Percentiles rank a stretch among this genome's conserved stretches.
phyloP scores from a whole-genome alignment of 768 basidiomycete genomes.

The Lactarius evosmus region DNA sequence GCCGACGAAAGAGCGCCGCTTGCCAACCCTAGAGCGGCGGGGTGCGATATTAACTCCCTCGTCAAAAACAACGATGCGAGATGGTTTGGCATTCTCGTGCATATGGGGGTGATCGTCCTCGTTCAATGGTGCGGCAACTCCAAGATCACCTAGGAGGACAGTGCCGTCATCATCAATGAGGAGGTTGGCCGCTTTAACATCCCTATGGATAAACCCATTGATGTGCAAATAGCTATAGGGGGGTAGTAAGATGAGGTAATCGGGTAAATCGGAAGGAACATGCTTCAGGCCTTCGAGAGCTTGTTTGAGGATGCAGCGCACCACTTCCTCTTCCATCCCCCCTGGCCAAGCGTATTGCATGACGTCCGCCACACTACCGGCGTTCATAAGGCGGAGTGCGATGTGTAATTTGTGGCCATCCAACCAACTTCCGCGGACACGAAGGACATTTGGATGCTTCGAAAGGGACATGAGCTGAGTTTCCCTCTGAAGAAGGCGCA shows the following conservation, averaged over 20 bases:
- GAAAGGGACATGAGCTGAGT: slow-evolving; percentile 90
- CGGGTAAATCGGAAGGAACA: slow-evolving; percentile 34
- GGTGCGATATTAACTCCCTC: slow-evolving; percentile 6
- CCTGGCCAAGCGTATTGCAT: slow-evolving; percentile 82
- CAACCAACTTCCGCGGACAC: slow-evolving; percentile 88
- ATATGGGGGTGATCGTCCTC: slow-evolving; percentile 51
- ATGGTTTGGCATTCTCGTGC: slow-evolving; percentile 9
- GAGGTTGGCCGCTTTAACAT: slow-evolving; percentile 91
- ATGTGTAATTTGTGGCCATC: slow-evolving; percentile 81
- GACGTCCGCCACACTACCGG: slow-evolving; percentile 80
- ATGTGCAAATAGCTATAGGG: slow-evolving; percentile 70
- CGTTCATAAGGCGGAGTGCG: slow-evolving; percentile 86
- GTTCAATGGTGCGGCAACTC: slow-evolving; percentile 81
- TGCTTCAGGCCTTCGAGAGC: slow-evolving; percentile 85
- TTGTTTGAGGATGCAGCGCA: slow-evolving; percentile 80
- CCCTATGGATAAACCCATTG: slow-evolving; percentile 90
- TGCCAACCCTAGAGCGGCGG: slow-evolving; percentile 52
- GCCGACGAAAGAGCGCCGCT: slow-evolving; percentile 89
- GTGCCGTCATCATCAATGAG: slow-evolving; percentile 89
- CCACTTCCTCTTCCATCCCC: slow-evolving; percentile 90
- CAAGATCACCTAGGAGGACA: slow-evolving; percentile 87
- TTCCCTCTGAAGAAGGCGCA: slow-evolving; percentile 76
- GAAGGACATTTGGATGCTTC: slow-evolving; percentile 90
- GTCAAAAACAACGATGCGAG: slow-evolving; percentile 39
- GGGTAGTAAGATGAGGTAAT: slow-evolving; percentile 22